Percentiles rank a stretch among this genome's conserved stretches.
phyloP scores from a whole-genome alignment of 2,329 filamentous ascomycete genomes.

The Penicillium carneum region DNA sequence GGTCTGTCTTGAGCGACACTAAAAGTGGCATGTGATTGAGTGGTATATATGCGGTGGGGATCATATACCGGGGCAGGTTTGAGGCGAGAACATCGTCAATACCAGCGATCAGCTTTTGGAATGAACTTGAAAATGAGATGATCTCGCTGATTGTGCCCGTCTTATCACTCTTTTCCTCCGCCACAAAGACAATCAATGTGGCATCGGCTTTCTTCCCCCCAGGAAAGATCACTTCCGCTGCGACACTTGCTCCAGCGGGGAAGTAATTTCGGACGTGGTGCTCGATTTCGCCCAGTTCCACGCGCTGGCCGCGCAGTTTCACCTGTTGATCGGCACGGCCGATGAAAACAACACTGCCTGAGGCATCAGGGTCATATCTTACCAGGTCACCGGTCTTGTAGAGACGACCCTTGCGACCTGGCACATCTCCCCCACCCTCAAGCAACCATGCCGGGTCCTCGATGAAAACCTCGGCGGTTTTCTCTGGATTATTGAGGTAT shows the following conservation, averaged over 20 bases:
- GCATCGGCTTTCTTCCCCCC: conserved; percentile 46
- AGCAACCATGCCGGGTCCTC: conserved; percentile 21
- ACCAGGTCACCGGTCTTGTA: conserved; percentile 46
- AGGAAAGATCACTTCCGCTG: conserved; percentile 48
- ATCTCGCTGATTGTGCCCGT: conserved; percentile 17
- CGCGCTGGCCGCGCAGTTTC: conserved; percentile 17
- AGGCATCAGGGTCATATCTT: conserved; percentile 32
- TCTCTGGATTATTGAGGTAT: conserved; percentile 44
- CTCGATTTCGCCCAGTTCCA: conserved; percentile 42
- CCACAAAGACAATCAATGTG: conserved; percentile 57
- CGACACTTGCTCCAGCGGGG: conserved; percentile 54
- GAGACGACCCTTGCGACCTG: conserved; percentile 28
- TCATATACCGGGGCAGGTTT: conserved; percentile 51
- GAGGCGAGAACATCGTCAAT: conserved; percentile 36
- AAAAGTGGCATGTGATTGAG: conserved; percentile 48
- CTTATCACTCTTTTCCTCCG: conserved; percentile 44
- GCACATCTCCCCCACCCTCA: not conserved
- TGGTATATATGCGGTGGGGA: conserved; percentile 50
- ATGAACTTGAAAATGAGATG: conserved; percentile 5
- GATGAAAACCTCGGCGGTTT: conserved; percentile 41
- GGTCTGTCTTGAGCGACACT: conserved; percentile 42
- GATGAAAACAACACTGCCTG: conserved; percentile 11
- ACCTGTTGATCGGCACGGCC: conserved; percentile 15
- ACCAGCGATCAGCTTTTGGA: conserved; percentile 45
- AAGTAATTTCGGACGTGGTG: conserved; percentile 41